Evolutionary conservation across 257 asterid genomes (phyloP), one percentile per base, ranked within the genome.

Genomic region (Lycium ferocissimum): DNA sequence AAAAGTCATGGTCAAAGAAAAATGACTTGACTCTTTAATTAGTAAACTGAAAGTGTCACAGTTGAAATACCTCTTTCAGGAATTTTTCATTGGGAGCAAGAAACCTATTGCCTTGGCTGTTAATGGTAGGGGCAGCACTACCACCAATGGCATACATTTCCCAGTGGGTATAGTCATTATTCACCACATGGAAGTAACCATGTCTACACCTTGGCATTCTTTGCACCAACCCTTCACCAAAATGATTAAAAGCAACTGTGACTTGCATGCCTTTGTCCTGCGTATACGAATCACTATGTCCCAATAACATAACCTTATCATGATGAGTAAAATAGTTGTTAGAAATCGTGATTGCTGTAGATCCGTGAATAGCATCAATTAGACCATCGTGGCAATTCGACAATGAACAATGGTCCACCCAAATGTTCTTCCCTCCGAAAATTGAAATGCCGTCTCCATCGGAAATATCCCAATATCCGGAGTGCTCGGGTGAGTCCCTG

Each of bases 151-250:
- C 98, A 87, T 95, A 95, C 98, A 92, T 91, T 86, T 92, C 98
- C 98, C 98, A 95, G 22, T 93, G 98, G 4, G 97, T 95, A 62
- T 95, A 95, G 80, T 95, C 98, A 84, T 95, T 95, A 87, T 95
- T 95, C 67, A 95, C 98, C 73, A 94, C 98, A 73, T 95, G 98
- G 82, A 95, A 95, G 82, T 92, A 95, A 53, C 98, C 98, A 85
- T 89, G 98, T 83, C 98, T 93, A 79, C 98, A 93, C 94, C 98
- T 91, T n/a, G 98, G 98, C 98, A 95, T 95, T 82, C 98, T 94
- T 61, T 95, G 98, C 18, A 94, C 93, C 17, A 95, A 83, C 0
- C 98, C 98, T 87, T 95, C 98, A 59, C 98, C 98, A 84, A 95
- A 95, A 88, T 95, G 98, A 84, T 95, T 93, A 58, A 95, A 95